Conservation (phyloP, 2,329 filamentous ascomycete genomes). For the Scedosporium apiospermum region DNA sequence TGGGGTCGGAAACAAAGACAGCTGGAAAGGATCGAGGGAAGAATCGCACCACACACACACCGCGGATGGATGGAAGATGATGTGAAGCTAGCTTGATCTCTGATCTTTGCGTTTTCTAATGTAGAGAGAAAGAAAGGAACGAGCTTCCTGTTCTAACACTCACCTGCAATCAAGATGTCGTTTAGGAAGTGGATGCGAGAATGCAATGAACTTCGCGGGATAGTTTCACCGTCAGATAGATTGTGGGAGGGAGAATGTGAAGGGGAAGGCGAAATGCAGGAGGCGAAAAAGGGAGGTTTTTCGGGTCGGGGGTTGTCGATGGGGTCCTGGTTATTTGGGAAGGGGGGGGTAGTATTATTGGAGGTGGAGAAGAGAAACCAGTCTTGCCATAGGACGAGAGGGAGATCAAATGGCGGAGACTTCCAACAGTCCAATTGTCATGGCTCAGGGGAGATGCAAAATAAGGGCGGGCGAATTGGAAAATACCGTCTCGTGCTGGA, state of each 20-base stretch:
- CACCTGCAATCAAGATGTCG: slow-evolving; percentile 2
- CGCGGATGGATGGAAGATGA: background rate
- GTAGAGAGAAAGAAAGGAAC: background rate
- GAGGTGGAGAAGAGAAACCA: slow-evolving; percentile 2
- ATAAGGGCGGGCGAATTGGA: background rate
- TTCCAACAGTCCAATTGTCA: background rate
- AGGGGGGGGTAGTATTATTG: background rate
- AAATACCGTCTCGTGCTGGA: too few species aligned
- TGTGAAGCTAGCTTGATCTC: background rate
- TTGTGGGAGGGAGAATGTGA: background rate
- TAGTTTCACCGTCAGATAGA: slow-evolving; percentile 3
- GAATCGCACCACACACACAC: background rate
- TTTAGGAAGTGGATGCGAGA: background rate
- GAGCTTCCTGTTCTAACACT: background rate
- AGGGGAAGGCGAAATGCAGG: background rate
- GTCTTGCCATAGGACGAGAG: background rate
- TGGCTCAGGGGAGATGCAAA: background rate
- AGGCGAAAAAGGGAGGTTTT: slow-evolving; percentile 6
- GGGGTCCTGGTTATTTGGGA: background rate
- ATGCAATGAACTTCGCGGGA: background rate
- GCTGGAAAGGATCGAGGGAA: background rate
- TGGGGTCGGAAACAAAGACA: background rate
- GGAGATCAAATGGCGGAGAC: background rate
- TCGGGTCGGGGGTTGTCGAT: slow-evolving; percentile 4
- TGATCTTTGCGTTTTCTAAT: background rate